Evolutionary conservation across 2,329 filamentous ascomycete species (phyloP).

Genomic region (Penicillium digitatum): DNA sequence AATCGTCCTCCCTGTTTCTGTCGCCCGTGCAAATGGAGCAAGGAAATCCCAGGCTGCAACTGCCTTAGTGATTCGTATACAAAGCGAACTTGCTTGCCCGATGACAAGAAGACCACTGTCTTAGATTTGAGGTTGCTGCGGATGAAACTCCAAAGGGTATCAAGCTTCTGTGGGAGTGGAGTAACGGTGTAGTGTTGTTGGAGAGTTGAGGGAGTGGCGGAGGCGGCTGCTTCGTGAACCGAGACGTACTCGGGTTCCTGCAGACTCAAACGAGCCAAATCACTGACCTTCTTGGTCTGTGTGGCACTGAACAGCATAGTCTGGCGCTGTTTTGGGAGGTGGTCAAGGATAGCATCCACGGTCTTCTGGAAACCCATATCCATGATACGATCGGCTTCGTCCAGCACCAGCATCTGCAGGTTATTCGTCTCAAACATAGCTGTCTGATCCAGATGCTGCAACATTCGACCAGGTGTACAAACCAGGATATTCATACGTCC

Average conservation of each 20-base stretch:
- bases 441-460: slow-evolving; percentile 94
- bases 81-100: slow-evolving; percentile 93
- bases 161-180: slow-evolving; percentile 80
- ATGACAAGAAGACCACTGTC: slow-evolving; percentile 91
- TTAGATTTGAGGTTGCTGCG: slow-evolving; percentile 87
- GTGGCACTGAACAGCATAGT: slow-evolving; percentile 95
- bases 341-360: slow-evolving; percentile 88
- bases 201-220: slow-evolving; percentile 76
- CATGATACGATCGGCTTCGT: slow-evolving; percentile 94
- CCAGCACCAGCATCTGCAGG: slow-evolving; percentile 85
- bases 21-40: slow-evolving; percentile 87
- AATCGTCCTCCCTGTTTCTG: slow-evolving; percentile 88
- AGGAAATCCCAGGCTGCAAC: slow-evolving; percentile 86
- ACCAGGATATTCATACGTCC: slow-evolving; percentile 95
- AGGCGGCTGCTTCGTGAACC: slow-evolving; percentile 76
- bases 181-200: slow-evolving; percentile 90
- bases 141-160: slow-evolving; percentile 90
- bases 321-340: slow-evolving; percentile 79
- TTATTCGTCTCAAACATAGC: slow-evolving; percentile 85
- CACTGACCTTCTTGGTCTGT: slow-evolving; percentile 89
- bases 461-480: slow-evolving; percentile 88
- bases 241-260: slow-evolving; percentile 92
- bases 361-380: slow-evolving; percentile 94
- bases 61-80: slow-evolving; percentile 91
- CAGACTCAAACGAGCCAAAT: slow-evolving; percentile 82